Evolutionary conservation across 192 early-diverging fungal genomes (phyloP), one percentile per base, ranked within the genome.

Genomic region (Backusella parvicylindrica): DNA sequence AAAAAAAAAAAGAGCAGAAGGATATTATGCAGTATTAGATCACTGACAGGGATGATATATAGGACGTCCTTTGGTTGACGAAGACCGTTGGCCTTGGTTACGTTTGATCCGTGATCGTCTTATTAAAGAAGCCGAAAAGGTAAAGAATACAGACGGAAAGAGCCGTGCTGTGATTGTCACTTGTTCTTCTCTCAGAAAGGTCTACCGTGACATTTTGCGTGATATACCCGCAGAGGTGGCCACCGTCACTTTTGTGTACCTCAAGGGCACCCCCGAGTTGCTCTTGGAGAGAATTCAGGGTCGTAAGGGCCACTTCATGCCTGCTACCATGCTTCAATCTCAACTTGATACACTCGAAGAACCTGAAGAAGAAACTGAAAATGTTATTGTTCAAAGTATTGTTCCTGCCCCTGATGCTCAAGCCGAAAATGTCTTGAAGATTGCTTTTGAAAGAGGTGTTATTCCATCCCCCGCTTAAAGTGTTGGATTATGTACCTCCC

Each of bases 31-130:
- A n/a, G n/a, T n/a, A n/a, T n/a, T n/a, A n/a, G n/a, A n/a, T n/a
- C n/a, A n/a, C n/a, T 21, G 28, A 36, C 16, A 64, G 2, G n/a
- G n/a, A n/a, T n/a, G 26, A 47, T 2, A 66, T 28, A 15, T 43
- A 60, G 81, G 81, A 13, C 9, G 84, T 26, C 81, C 90, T 2
- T 79, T 93, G 33, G 71, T 70, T 1, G 92, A 93, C 68, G 87
- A 87, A 49, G 89, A 93, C 81, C 86, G 92, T 38, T 84, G 82
- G 79, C 88, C 89, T 0, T 93, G 92, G 91, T 82, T 92, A 36
- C 35, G 31, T 36, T 67, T 63, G 0, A 85, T 92, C 50, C 86
- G 88, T 53, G 75, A 75, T 18, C 69, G 65, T 26, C 77, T 88
- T 49, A 63, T 78, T 9, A 35, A 82, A 35, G 70, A 65, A 35